A percentile compares a stretch with the other conserved stretches of the same genome.
Conservation (phyloP, 176 grass and related monocot species). For the Bromus sterilis region DNA sequence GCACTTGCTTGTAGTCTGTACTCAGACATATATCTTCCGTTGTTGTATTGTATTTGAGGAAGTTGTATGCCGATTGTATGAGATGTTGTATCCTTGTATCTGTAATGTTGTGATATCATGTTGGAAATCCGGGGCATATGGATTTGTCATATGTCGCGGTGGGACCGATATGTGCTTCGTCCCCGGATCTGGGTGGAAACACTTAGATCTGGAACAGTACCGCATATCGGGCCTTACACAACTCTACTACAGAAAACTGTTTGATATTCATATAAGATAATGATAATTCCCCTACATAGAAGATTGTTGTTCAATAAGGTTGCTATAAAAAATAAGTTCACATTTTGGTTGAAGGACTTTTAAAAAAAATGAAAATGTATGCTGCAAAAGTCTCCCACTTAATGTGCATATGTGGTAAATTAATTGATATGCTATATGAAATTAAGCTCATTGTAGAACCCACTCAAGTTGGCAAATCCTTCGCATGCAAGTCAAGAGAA, state of each 20-base stretch:
- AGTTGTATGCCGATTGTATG: no score
- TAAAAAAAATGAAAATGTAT: not conserved
- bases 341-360: not conserved
- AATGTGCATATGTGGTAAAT: constrained; percentile 20
- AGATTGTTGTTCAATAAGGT: not conserved
- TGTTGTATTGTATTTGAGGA: no score
- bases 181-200: no score
- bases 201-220: no score
- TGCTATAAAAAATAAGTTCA: not conserved
- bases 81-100: no score
- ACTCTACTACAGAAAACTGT: not conserved
- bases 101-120: no score
- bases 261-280: not conserved
- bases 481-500: not conserved
- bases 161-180: no score
- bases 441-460: not conserved
- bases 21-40: no score
- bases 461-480: not conserved
- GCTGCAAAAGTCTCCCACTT: not conserved
- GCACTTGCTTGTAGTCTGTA: no score
- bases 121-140: no score
- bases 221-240: no score
- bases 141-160: no score
- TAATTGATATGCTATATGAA: not conserved
- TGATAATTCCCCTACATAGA: not conserved